These are phyloP conservation scores for Salix caprea DNA, from an alignment of 345 rosid species.

Conservation along the genomic window DNA sequence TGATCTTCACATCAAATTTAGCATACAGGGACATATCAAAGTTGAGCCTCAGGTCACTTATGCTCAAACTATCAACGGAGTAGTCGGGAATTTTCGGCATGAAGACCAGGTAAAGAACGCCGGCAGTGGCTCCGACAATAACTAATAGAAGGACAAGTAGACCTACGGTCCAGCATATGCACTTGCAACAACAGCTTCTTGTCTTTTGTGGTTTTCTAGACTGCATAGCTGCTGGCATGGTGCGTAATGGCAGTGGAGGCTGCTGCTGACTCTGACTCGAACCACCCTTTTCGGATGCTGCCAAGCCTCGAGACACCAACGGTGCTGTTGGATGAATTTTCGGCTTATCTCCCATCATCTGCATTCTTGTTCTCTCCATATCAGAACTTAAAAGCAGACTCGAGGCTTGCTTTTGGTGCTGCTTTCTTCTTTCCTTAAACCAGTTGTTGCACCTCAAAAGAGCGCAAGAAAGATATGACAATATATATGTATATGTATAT, in stretches of 20 bases:
- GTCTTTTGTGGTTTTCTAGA: background rate
- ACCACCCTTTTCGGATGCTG: slow-evolving; percentile 27
- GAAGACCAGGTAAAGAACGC: slow-evolving; percentile 62
- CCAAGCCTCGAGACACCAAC: slow-evolving; percentile 24
- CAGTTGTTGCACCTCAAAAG: background rate
- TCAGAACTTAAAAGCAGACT: background rate
- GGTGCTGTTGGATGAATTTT: slow-evolving; percentile 48
- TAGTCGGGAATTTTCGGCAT: slow-evolving; percentile 70
- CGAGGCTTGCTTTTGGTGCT: background rate
- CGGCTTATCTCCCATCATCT: slow-evolving; percentile 40
- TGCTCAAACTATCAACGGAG: slow-evolving; percentile 55
- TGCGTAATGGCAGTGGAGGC: slow-evolving; percentile 11
- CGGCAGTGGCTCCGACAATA: slow-evolving; percentile 40
- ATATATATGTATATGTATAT: too few species aligned
- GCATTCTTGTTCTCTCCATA: background rate
- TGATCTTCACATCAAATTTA: slow-evolving; percentile 62
- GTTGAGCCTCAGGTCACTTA: slow-evolving; percentile 65
- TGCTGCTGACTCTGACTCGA: background rate
- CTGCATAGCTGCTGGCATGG: slow-evolving; percentile 23
- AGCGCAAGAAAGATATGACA: background rate
- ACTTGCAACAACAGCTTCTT: slow-evolving; percentile 53
- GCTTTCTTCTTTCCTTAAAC: background rate
- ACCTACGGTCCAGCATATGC: slow-evolving; percentile 56
- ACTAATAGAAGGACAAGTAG: slow-evolving; percentile 39
- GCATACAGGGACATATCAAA: slow-evolving; percentile 59